Conservation (phyloP, 129 eudicot species). For the Artemisia annua region DNA sequence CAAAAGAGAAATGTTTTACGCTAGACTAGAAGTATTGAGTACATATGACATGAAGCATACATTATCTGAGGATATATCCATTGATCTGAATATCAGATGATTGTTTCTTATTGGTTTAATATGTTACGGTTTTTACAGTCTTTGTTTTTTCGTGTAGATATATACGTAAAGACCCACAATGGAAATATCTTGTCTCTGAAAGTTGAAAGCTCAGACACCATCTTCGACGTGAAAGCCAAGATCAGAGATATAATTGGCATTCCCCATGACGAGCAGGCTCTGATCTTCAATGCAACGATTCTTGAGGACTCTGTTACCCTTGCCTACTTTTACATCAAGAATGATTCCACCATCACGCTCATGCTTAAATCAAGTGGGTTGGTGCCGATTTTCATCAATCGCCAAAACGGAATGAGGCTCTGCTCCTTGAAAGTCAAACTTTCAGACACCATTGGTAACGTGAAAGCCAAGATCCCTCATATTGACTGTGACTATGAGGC, state of each 20-base stretch:
- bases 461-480: neutral
- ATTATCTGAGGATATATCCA: too few relatives aligned
- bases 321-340: neutral
- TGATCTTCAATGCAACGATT: neutral
- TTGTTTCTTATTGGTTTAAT: too few relatives aligned
- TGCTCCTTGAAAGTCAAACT: neutral
- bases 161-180: neutral
- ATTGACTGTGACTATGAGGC: neutral
- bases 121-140: neutral
- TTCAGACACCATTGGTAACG: neutral
- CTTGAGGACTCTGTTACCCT: neutral
- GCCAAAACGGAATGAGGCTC: neutral
- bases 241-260: neutral
- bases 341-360: neutral
- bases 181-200: neutral
- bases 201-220: neutral
- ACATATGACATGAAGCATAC: too few relatives aligned
- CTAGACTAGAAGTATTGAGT: too few relatives aligned
- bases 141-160: neutral
- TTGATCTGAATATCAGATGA: too few relatives aligned
- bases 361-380: neutral
- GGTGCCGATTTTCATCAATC: neutral
- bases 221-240: neutral
- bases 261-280: neutral
- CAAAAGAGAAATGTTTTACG: too few relatives aligned